Percentiles rank a stretch among this genome's conserved stretches.
These are phyloP conservation scores for Miamiensis avidus DNA, from an alignment of 169 alveolate genomes.

Conservation along the genomic window DNA sequence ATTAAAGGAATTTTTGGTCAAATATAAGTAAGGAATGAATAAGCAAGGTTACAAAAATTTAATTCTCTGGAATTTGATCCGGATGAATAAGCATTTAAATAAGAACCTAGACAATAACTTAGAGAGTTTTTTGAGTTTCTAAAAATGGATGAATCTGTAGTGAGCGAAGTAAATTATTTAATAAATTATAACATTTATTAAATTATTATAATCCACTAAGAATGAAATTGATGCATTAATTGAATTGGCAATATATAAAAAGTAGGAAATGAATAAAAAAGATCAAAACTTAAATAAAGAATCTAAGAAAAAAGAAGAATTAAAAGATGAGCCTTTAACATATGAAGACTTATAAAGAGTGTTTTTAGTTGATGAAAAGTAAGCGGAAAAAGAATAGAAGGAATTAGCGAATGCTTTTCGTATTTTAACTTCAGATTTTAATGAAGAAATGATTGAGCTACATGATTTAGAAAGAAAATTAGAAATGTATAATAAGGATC, in stretches of 20 bases:
- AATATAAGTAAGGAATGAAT: constrained; percentile 12
- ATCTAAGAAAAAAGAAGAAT: not conserved
- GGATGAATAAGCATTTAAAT: not conserved
- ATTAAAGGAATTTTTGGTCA: constrained; percentile 26
- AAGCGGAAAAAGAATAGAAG: not conserved
- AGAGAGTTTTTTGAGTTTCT: constrained; percentile 25
- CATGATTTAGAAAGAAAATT: not conserved
- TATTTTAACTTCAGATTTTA: not conserved
- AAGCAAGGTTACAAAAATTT: not conserved
- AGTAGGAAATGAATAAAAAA: constrained; percentile 5
- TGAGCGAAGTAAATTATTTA: constrained; percentile 11
- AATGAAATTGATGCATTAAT: constrained; percentile 28
- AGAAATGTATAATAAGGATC: not conserved
- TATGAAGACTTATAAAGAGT: not conserved
- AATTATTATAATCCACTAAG: too few species aligned
- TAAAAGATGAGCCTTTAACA: not conserved
- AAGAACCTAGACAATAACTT: constrained; percentile 16
- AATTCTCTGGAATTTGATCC: too few species aligned
- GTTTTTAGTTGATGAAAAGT: not conserved
- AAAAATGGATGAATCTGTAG: constrained; percentile 4
- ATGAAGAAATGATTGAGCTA: not conserved
- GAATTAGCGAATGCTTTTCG: not conserved
- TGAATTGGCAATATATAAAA: constrained; percentile 12
- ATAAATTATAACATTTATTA: too few species aligned
- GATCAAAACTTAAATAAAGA: not conserved